Evolutionary conservation across 2,329 filamentous ascomycete genomes (phyloP), one percentile per base, ranked within the genome.

Genomic region (Pyricularia grisea): DNA sequence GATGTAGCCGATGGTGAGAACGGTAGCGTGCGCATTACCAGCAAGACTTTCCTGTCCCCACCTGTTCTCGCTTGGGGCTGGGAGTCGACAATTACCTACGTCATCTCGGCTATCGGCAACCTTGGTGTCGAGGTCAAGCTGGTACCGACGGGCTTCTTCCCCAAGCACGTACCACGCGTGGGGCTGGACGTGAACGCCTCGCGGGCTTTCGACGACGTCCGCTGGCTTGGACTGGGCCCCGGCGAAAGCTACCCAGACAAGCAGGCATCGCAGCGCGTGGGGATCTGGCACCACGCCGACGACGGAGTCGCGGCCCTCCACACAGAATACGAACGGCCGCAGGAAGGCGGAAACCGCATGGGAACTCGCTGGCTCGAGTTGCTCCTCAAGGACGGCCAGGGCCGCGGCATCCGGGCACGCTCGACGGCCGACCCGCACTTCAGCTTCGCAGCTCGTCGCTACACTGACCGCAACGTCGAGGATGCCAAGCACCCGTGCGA

Each of bases 241-340:
- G 87, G 86, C 10, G 88, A 91, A 76, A 84, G 82, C 9, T 91
- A 90, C 75, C 83, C 83, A 7, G 89, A 91, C 76, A 89, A 87
- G 78, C 83, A 84, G 70, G 73, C 80, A 68, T 69, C 86, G 1
- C 87, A 89, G 72, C 79, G 78, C 1, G 74, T 87, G 0, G 88
- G 84, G 1, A 79, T 86, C 60, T 87, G 81, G 76, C 10, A 33
- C n/a, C 10, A 63, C n/a, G 75, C 74, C 0, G 75, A 73, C 1
- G 74, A 74, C 0, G 76, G 75, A 0, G 77, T 88, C 1, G 79
- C 81, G 0, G 81, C 83, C 0, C 79, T 91, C 30, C 84, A 85
- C 74, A 82, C 83, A 0, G 79, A 81, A 0, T 91, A 90, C 73
- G 89, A 92, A 23, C 87, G 88, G 27, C 89, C 89, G 0, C 89